Evolutionary conservation across 768 basidiomycete species (phyloP).

Genomic region (Trametopsis cervina): DNA sequence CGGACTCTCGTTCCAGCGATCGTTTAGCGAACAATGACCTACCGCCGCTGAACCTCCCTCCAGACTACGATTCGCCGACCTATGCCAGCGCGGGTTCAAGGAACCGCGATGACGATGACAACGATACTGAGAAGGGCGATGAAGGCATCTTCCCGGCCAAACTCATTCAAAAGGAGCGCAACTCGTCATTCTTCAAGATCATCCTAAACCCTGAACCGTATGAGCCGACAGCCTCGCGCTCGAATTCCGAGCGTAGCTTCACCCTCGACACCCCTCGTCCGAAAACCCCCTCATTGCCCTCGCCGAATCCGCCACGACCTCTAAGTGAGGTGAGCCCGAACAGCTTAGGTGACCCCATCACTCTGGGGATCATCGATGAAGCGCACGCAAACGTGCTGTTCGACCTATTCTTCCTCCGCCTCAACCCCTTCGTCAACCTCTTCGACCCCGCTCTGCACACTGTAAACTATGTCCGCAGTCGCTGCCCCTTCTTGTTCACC

Average conservation of each 20-base stretch:
- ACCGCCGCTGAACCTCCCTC: conserved; percentile 40
- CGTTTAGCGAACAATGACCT: conserved; percentile 41
- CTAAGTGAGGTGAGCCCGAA: conserved; percentile 1
- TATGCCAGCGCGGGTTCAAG: background rate
- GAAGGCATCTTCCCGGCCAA: conserved; percentile 57
- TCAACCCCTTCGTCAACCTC: conserved; percentile 85
- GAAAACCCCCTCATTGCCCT: conserved; percentile 7
- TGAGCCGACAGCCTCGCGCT: conserved; percentile 16
- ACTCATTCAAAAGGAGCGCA: conserved; percentile 65
- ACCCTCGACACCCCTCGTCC: conserved; percentile 18
- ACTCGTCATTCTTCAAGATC: conserved; percentile 79
- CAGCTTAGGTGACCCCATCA: conserved; percentile 52
- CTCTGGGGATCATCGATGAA: conserved; percentile 63
- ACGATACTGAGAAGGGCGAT: conserved; percentile 44
- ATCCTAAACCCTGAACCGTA: conserved; percentile 70
- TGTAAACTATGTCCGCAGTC: conserved; percentile 67
- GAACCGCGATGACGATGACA: conserved; percentile 49
- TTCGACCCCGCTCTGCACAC: conserved; percentile 88
- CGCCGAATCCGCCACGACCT: conserved; percentile 11
- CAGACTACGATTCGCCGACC: conserved; percentile 6
- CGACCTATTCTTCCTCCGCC: conserved; percentile 71
- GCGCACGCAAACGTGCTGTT: conserved; percentile 66
- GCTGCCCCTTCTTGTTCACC: conserved; percentile 80
- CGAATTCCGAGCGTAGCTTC: conserved; percentile 11
- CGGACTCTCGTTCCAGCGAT: conserved; percentile 21